Evolutionary conservation across 352 stramenopile genomes (phyloP).

Genomic region (Phytopythium ostracodes): DNA sequence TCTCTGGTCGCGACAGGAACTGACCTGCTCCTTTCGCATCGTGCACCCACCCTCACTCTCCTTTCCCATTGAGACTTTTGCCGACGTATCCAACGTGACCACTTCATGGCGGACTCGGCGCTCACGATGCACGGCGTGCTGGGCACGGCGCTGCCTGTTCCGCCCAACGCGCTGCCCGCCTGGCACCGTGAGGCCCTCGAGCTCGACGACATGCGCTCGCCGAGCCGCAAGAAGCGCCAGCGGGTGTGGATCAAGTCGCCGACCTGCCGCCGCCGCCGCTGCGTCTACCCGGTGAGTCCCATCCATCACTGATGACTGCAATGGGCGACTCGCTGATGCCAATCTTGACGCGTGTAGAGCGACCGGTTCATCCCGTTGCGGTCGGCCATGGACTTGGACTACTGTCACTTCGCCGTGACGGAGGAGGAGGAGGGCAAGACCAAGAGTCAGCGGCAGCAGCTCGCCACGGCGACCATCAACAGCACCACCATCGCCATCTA

Average conservation of each 20-base stretch:
- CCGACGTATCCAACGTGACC: constrained; percentile 1
- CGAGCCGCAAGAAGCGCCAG: constrained; percentile 19
- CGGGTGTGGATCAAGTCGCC: constrained; percentile 13
- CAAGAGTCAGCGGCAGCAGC: neutral
- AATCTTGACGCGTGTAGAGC: constrained; percentile 13
- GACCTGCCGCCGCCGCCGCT: neutral
- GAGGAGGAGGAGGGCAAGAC: neutral
- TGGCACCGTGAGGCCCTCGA: constrained; percentile 27
- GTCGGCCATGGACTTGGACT: constrained; percentile 39
- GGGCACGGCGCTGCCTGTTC: constrained; percentile 22
- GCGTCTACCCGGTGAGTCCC: constrained; percentile 4
- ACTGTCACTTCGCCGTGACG: constrained; percentile 33
- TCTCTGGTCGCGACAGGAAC: neutral
- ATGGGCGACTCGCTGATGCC: neutral
- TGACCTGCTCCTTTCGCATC: neutral
- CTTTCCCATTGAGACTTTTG: constrained; percentile 4
- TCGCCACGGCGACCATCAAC: neutral
- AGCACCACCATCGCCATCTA: constrained; percentile 4
- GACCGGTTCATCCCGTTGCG: constrained; percentile 47
- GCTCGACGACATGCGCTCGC: constrained; percentile 5
- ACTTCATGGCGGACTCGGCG: constrained; percentile 11
- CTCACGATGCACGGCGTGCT: constrained; percentile 21
- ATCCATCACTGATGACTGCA: neutral
- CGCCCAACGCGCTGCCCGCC: constrained; percentile 11
- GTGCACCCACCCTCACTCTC: too few relatives aligned